phyloP scores from a whole-genome alignment of 495 filamentous ascomycete species.

The Trichocladium uniseriatum region DNA sequence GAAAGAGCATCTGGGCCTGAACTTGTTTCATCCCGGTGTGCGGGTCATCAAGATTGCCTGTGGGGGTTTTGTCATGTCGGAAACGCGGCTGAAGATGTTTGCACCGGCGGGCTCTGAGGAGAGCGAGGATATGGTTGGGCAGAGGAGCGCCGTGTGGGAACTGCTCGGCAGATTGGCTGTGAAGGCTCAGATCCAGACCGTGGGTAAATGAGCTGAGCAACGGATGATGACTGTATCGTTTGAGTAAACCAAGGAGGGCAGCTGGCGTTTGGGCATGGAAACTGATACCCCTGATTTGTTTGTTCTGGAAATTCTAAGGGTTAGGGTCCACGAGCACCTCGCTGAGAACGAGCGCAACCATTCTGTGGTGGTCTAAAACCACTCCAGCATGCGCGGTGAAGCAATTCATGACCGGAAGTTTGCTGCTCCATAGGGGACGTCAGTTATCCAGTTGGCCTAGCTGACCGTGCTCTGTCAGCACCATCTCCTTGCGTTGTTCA shows the following conservation, averaged over 20 bases:
- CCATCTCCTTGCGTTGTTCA: too few species aligned
- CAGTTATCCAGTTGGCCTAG: too few species aligned
- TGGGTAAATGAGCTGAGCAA: not conserved
- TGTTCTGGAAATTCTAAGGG: too few species aligned
- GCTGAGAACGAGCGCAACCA: too few species aligned
- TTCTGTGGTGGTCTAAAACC: too few species aligned
- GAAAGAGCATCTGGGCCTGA: constrained; percentile 31
- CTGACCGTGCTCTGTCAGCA: too few species aligned
- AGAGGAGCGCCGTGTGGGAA: constrained; percentile 1
- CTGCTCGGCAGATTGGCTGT: not conserved
- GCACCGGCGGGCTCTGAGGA: not conserved
- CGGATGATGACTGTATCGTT: too few species aligned
- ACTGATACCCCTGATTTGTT: too few species aligned
- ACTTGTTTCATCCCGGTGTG: constrained; percentile 38
- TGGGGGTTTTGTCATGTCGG: constrained; percentile 37
- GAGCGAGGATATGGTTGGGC: not conserved
- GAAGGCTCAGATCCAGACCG: not conserved
- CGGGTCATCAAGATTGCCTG: constrained; percentile 36
- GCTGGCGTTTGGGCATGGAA: not conserved
- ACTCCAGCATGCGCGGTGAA: too few species aligned
- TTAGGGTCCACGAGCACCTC: too few species aligned
- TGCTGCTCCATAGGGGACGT: too few species aligned
- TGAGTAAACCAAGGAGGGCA: not conserved
- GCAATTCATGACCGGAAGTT: too few species aligned
- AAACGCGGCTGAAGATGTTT: constrained; percentile 38